Evolutionary conservation across 1,284 basidiomycete genomes (phyloP).

Genomic region (Afroboletus lepidellus): DNA sequence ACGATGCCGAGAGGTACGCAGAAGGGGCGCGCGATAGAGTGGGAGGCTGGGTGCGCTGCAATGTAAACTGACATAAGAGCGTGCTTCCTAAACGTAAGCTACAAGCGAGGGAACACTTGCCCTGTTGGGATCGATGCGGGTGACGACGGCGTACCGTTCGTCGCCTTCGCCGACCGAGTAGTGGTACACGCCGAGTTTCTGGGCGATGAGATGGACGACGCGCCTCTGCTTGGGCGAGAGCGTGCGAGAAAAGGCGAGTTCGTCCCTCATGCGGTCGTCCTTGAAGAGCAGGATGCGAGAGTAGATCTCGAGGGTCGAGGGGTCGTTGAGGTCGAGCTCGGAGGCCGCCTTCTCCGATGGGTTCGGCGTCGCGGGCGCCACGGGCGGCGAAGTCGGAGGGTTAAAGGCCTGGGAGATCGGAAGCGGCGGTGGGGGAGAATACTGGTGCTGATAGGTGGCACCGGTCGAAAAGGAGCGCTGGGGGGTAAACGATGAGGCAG

Average conservation of each 20-base stretch:
- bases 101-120: constrained; percentile 42
- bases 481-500: constrained; percentile 50
- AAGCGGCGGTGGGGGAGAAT: constrained; percentile 60
- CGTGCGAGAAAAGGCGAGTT: constrained; percentile 90
- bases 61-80: constrained; percentile 17
- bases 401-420: constrained; percentile 56
- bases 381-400: constrained; percentile 46
- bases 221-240: constrained; percentile 84
- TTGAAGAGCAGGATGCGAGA: constrained; percentile 97
- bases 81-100: constrained; percentile 15
- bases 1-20: constrained; percentile 60
- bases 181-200: constrained; percentile 93
- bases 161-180: constrained; percentile 93
- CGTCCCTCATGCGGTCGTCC: constrained; percentile 96
- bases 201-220: constrained; percentile 94
- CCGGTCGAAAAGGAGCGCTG: constrained; percentile 65
- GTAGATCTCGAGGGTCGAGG: constrained; percentile 94
- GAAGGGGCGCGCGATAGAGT: constrained; percentile 76
- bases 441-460: constrained; percentile 57
- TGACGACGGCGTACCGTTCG: constrained; percentile 90
- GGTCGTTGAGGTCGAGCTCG: constrained; percentile 94
- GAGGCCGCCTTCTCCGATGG: constrained; percentile 53
- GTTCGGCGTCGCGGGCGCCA: constrained; percentile 57
- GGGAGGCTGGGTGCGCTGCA: constrained; percentile 44
- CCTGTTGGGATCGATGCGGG: constrained; percentile 76